A percentile compares a stretch with the other conserved stretches of the same genome.
Evolutionary conservation across 352 stramenopile genomes (phyloP).

Genomic region (Phytophthora hybrid): DNA sequence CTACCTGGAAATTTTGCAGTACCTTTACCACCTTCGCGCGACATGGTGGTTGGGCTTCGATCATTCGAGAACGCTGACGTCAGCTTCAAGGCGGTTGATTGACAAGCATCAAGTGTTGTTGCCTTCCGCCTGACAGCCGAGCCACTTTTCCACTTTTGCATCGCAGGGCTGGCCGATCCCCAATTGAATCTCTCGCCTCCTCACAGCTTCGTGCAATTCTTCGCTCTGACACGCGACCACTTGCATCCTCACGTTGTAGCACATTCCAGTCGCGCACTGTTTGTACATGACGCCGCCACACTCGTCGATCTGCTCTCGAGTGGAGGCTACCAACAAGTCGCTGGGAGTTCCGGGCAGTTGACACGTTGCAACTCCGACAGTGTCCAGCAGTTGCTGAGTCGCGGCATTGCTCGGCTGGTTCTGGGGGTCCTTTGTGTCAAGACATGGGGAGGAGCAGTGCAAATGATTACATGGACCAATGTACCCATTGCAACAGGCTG

Average conservation of each 20-base stretch:
- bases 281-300: slow-evolving; percentile 35
- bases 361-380: slow-evolving; percentile 9
- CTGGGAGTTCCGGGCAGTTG: not conserved
- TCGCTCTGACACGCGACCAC: slow-evolving; percentile 32
- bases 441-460: slow-evolving; percentile 7
- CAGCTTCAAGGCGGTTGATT: slow-evolving; percentile 21
- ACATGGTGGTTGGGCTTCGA: not conserved
- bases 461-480: slow-evolving; percentile 15
- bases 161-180: slow-evolving; percentile 33
- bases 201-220: slow-evolving; percentile 18
- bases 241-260: slow-evolving; percentile 32
- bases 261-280: slow-evolving; percentile 28
- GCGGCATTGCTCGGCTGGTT: slow-evolving; percentile 11
- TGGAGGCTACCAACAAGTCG: not conserved
- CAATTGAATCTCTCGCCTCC: slow-evolving; percentile 29
- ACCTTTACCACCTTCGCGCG: not conserved
- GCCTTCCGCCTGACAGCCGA: slow-evolving; percentile 24
- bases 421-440: not conserved
- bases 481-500: slow-evolving; percentile 35
- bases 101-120: not conserved
- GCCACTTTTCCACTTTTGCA: slow-evolving; percentile 31
- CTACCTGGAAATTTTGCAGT: not conserved
- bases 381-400: slow-evolving; percentile 15
- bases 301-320: slow-evolving; percentile 9
- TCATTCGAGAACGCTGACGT: slow-evolving; percentile 10